Base-by-base conservation (phyloP, 176 grass and related monocot genomes). In the Otatea glauca region DNA sequence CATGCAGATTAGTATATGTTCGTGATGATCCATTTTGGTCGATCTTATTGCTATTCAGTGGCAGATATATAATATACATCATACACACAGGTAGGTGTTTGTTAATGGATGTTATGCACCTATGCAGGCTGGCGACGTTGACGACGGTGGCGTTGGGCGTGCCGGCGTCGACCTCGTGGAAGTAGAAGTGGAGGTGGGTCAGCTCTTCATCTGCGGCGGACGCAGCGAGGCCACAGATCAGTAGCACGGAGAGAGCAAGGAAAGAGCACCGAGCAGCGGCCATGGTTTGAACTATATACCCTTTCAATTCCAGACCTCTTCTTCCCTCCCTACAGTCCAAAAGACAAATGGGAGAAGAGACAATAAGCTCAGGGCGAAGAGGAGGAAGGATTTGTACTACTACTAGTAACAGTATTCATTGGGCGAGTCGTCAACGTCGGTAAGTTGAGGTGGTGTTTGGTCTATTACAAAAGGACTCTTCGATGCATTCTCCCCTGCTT, bases 141-240 rank as follows among this genome's bases (percentile, higher is more conserved):
- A 89, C 68, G 18, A 88, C 72, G 2, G 84, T 90, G 50, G 91
- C 76, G 56, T 89, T 90, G 53, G 76, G 69, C 39, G 39, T 1
- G 60, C 91, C 91, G 39, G 86, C 58, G 6, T 77, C 12, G 49
- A 91, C 70, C 71, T 96, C 89, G 62, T 93, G 94, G 78, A 96
- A 91, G 82, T 91, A 96, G 82, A 91, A 93, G 38, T 89, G 91
- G 45, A 96, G 89, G 69, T 93, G 91, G 11, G 82, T 88, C 44
- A 76, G 45, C 8, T 63, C 62, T 0, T 72, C 15, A 0, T 58
- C 66, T 6, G 55, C 78, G 5, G 41, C 45, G 29, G 20, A 20
- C 23, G 7, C 17, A 23, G 14, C 48, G n/a, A 7, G 8, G 41
- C 16, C 0, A 50, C 51, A 14, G 44, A 67, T n/a, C 0, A 78